phyloP scores from a whole-genome alignment of 1,284 basidiomycete genomes.

The Chiua sp. region DNA sequence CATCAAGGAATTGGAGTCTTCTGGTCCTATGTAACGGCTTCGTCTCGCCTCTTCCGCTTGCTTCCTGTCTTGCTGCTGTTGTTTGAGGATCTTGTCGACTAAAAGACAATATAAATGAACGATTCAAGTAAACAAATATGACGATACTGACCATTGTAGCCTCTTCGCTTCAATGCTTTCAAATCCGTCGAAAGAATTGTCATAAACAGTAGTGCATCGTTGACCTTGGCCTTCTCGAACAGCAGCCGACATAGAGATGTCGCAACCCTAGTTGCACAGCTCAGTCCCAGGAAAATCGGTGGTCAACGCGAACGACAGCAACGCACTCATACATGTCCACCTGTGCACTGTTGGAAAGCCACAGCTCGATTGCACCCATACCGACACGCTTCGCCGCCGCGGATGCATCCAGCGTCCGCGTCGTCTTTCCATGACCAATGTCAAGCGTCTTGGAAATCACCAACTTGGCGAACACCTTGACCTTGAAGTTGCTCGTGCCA shows the following conservation, averaged over 20 bases:
- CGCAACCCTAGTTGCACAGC: conserved; percentile 61
- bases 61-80: conserved; percentile 78
- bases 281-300: neutral
- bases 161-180: conserved; percentile 82
- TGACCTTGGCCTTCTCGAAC: conserved; percentile 76
- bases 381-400: conserved; percentile 70
- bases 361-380: conserved; percentile 73
- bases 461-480: conserved; percentile 68
- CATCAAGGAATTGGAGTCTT: conserved; percentile 10
- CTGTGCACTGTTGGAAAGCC: conserved; percentile 75
- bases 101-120: neutral
- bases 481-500: conserved; percentile 72
- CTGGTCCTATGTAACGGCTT: conserved; percentile 31
- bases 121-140: neutral
- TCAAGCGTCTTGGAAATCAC: conserved; percentile 64
- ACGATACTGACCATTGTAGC: conserved; percentile 72
- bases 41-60: conserved; percentile 56
- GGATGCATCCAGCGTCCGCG: conserved; percentile 70
- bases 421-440: conserved; percentile 53
- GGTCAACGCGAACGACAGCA: neutral
- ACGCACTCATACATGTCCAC: conserved; percentile 94
- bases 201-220: conserved; percentile 89
- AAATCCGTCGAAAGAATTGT: conserved; percentile 93
- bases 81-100: conserved; percentile 92
- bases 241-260: conserved; percentile 79